Evolutionary conservation across 345 rosid genomes (phyloP).

Genomic region (Lumnitzera littorea): DNA sequence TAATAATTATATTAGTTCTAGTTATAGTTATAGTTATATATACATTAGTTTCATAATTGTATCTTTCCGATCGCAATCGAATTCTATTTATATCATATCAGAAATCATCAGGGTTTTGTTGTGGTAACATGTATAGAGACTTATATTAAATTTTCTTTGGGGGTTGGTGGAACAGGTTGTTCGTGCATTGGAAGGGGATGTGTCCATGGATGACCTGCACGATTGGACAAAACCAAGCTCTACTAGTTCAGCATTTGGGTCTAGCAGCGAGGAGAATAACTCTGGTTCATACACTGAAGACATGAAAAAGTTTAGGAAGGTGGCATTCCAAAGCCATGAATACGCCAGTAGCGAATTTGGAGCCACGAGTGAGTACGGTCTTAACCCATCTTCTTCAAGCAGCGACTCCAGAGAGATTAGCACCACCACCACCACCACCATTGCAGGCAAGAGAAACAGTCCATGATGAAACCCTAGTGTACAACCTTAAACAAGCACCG

Average conservation of each 20-base stretch:
- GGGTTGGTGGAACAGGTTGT: conserved; percentile 33
- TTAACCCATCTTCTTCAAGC: conserved; percentile 62
- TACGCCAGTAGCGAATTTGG: conserved; percentile 57
- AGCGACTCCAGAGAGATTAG: conserved; percentile 32
- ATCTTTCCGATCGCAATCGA: no score
- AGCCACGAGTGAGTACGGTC: conserved; percentile 62
- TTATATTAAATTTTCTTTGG: no score
- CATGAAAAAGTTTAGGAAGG: conserved; percentile 40
- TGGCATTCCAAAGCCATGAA: conserved; percentile 28
- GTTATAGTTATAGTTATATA: no score
- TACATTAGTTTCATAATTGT: no score
- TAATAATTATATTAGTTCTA: no score
- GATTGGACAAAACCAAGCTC: conserved; percentile 30
- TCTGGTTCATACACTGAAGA: conserved; percentile 34
- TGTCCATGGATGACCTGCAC: conserved; percentile 46
- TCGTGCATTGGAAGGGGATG: conserved; percentile 64
- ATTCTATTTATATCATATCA: no score
- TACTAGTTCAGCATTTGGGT: conserved; percentile 17
- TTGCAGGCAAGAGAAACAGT: neutral
- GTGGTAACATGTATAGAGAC: no score
- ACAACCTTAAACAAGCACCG: no score
- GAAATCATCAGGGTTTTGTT: no score
- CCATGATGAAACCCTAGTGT: no score
- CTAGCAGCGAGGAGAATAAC: conserved; percentile 17
- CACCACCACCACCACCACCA: no score